Evolutionary conservation across 108 stramenopile species (phyloP).

Genomic region (Craspedostauros australis): DNA sequence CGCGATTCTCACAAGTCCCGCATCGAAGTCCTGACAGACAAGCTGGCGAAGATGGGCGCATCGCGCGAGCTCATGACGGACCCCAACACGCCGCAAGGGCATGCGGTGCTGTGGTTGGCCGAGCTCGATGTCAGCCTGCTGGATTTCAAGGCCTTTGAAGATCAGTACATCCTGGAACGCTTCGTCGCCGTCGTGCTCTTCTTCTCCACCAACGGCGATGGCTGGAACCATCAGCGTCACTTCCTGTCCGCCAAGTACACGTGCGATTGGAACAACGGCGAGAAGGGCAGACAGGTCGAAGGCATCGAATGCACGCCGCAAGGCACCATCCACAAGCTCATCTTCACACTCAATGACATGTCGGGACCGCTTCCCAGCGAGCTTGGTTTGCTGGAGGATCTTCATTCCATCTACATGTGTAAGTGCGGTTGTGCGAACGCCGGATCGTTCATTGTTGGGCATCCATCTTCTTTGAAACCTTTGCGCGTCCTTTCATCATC

Average conservation of each 20-base stretch:
- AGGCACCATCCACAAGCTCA: background rate
- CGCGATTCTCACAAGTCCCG: no score
- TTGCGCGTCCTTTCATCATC: no score
- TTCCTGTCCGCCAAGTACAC: slow-evolving; percentile 1
- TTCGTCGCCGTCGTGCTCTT: slow-evolving; percentile 32
- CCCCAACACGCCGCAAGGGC: slow-evolving; percentile 1
- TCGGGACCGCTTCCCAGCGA: no score
- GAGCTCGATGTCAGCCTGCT: background rate
- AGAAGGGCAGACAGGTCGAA: background rate
- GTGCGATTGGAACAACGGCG: slow-evolving; percentile 8
- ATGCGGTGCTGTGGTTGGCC: slow-evolving; percentile 18
- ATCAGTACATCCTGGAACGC: slow-evolving; percentile 4
- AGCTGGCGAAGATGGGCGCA: no score
- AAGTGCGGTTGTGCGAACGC: background rate
- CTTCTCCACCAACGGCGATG: slow-evolving; percentile 30
- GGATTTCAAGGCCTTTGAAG: background rate
- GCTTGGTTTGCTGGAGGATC: no score
- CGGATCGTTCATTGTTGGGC: background rate
- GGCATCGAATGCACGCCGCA: background rate
- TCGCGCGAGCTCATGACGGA: slow-evolving; percentile 4
- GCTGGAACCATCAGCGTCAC: slow-evolving; percentile 3
- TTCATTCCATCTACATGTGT: no score
- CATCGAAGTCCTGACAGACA: no score
- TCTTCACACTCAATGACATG: no score
- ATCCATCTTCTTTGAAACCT: background rate